phyloP scores from a whole-genome alignment of 495 filamentous ascomycete genomes.

The Lindgomyces ingoldianus region DNA sequence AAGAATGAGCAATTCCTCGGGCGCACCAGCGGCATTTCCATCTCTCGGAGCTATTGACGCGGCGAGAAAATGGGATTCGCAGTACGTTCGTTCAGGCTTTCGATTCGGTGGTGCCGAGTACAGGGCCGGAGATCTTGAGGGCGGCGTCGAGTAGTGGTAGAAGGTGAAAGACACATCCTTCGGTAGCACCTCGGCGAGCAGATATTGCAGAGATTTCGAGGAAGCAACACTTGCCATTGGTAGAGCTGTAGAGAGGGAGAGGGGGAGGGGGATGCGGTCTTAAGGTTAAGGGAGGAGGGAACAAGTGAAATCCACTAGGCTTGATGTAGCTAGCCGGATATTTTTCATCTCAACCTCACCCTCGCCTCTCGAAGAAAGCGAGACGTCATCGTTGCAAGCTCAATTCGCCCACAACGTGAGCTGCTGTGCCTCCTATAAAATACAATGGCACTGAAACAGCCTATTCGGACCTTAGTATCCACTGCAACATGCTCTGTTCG shows the following conservation, averaged over 20 bases:
- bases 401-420: not conserved
- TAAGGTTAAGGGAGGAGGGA: not conserved
- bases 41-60: conserved; percentile 56
- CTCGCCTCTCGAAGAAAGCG: not conserved
- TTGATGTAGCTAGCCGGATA: conserved; percentile 7
- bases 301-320: not conserved
- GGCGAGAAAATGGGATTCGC: conserved; percentile 83
- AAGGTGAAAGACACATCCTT: conserved; percentile 67
- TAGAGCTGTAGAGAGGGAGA: not conserved
- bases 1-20: conserved; percentile 56
- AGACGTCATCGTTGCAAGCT: not conserved
- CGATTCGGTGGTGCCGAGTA: conserved; percentile 75
- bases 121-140: conserved; percentile 68
- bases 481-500: conserved; percentile 9
- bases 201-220: conserved; percentile 24
- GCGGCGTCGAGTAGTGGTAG: conserved; percentile 86
- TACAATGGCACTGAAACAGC: conserved; percentile 34
- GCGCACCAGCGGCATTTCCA: not conserved
- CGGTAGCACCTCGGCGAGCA: conserved; percentile 70
- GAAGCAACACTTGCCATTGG: conserved; percentile 8
- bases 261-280: not conserved
- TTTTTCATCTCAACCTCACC: conserved; percentile 12
- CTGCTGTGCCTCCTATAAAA: not conserved
- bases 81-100: conserved; percentile 72
- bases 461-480: conserved; percentile 23